Base-by-base conservation (phyloP, 176 grass and related monocot genomes). In the Oryza brachyantha region DNA sequence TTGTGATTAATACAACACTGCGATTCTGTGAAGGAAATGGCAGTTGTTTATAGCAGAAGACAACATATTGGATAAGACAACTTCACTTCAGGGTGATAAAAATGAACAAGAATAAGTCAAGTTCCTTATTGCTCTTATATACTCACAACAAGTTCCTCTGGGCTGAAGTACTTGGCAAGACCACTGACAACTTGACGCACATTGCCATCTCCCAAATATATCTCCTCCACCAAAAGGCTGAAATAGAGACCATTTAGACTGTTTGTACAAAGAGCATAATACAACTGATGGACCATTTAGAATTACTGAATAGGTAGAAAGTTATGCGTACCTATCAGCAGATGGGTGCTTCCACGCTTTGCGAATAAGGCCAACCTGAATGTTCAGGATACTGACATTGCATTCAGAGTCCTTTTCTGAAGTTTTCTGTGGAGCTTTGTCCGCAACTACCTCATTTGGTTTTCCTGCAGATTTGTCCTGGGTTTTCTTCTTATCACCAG, bases 181-280 rank as follows among this genome's bases (percentile, higher is more conserved):
- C 96, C 96, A 84, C 96, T 99, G 52, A 95, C 96, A 38, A 99
- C 92, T 83, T 99, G 96, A 24, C 90, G 88, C 40, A 90, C 63
- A 81, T 90, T 93, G 74, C 90, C 92, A 55, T 93, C 92, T 79
- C 96, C 96, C 78, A 99, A 81, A 93, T 95, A 92, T 79, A 99
- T 99, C 90, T 99, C 96, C 80, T 99, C 96, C 64, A 95, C 90
- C 75, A 99, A 75, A 80, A 99, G 91, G 77, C 96, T 99, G 81
- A 60, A 73, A 62, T 31, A 50, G 59, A 64, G 13, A 54, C 27
- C 40, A 29, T 36, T 72, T 52, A 8, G 37, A 59, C 19, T 59
- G 7, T 69, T 72, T 39, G 11, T 71, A 64, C 29, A 7, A 69
- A 72, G 36, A 75, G n/a, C 62, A 29, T 24, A 78, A 64, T 37